These are phyloP conservation scores for Scheffersomyces segobiensis DNA, from an alignment of 1,139 yeast species.

Conservation along the genomic window DNA sequence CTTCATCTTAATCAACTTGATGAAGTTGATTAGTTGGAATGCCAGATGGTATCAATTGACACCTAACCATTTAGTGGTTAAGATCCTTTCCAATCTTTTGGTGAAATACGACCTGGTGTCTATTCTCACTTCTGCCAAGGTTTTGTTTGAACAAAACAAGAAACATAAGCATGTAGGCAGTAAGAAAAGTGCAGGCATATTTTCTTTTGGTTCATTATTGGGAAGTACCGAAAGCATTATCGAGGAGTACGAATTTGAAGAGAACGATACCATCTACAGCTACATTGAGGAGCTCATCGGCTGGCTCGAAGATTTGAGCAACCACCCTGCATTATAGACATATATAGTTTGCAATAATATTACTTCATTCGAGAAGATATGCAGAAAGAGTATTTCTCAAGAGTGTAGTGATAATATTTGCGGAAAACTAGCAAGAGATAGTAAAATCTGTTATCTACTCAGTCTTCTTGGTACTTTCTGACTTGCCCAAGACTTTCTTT, in stretches of 20 bases:
- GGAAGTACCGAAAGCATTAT: conserved; percentile 11
- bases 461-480: conserved; percentile 16
- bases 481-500: conserved; percentile 57
- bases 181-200: conserved; percentile 8
- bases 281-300: conserved; percentile 31
- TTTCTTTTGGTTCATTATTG: conserved; percentile 16
- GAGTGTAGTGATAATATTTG: neutral
- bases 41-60: conserved; percentile 44
- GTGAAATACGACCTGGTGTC: conserved; percentile 33
- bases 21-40: conserved; percentile 41
- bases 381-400: neutral
- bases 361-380: neutral
- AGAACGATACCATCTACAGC: conserved; percentile 35
- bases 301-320: conserved; percentile 29
- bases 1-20: conserved; percentile 32
- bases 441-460: conserved; percentile 9
- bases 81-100: conserved; percentile 30
- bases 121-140: conserved; percentile 31
- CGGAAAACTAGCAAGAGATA: neutral
- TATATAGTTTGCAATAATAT: neutral
- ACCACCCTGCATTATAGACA: neutral
- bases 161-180: conserved; percentile 10
- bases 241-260: conserved; percentile 26
- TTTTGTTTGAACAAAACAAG: conserved; percentile 38
- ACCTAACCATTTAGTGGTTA: conserved; percentile 33